These are phyloP conservation scores for Rosa lucieae DNA, from an alignment of 306 rosid genomes.

Conservation along the genomic window DNA sequence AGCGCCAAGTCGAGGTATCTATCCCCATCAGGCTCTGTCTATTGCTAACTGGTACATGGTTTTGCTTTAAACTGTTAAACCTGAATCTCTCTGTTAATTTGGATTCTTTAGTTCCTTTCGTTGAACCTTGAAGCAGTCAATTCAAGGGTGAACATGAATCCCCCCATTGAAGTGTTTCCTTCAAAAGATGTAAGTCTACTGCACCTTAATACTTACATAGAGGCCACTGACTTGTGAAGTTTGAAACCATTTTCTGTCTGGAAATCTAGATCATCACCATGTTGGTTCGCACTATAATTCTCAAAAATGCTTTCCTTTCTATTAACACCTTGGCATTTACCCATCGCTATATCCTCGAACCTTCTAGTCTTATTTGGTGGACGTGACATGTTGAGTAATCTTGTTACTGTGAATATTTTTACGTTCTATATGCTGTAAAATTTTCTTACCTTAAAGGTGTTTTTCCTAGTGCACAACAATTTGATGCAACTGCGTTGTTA, in stretches of 20 bases:
- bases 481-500: constrained; percentile 66
- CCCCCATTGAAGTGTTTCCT: constrained; percentile 53
- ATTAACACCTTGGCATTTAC: not conserved
- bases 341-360: not conserved
- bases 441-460: constrained; percentile 33
- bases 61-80: constrained; percentile 12
- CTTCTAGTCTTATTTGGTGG: not conserved
- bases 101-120: constrained; percentile 66
- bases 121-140: constrained; percentile 91
- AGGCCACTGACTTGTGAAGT: not conserved
- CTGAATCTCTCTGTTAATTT: constrained; percentile 25
- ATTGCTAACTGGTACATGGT: not conserved
- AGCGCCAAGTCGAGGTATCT: constrained; percentile 81
- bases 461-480: constrained; percentile 49
- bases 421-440: not conserved
- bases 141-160: constrained; percentile 57
- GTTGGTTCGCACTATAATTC: not conserved
- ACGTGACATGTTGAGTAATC: not conserved
- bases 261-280: not conserved
- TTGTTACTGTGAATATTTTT: not conserved
- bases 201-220: not conserved
- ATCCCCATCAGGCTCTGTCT: constrained; percentile 15
- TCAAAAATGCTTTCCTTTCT: not conserved
- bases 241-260: constrained; percentile 8
- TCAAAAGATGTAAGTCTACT: constrained; percentile 68